phyloP scores from a whole-genome alignment of 345 rosid genomes.

The Cardamine occulta region DNA sequence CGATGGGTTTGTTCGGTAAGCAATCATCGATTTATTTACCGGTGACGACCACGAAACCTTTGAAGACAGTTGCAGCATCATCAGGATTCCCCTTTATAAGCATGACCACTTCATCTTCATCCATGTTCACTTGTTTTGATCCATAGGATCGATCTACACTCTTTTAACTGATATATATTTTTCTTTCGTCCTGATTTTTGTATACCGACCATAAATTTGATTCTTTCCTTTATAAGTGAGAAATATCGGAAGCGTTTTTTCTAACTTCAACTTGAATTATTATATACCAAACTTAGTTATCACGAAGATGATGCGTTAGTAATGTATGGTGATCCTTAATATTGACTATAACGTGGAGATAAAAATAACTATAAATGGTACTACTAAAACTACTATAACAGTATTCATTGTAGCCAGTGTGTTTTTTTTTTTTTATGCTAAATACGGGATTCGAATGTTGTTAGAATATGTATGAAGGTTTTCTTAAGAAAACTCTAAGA shows the following conservation, averaged over 20 bases:
- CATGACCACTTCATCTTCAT: constrained; percentile 51
- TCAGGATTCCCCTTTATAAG: constrained; percentile 88
- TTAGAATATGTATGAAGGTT: not conserved
- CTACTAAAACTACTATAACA: too few species aligned
- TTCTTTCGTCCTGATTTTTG: constrained; percentile 17
- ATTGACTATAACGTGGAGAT: not conserved
- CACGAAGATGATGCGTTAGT: constrained; percentile 6
- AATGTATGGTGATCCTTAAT: not conserved
- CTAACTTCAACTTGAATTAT: constrained; percentile 11
- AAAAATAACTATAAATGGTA: not conserved
- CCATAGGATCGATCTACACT: constrained; percentile 26
- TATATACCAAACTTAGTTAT: constrained; percentile 20
- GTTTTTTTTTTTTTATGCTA: too few species aligned
- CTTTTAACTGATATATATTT: not conserved
- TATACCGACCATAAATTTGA: constrained; percentile 33
- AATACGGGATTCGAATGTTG: not conserved
- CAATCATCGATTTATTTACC: constrained; percentile 38
- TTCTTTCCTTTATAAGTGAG: constrained; percentile 38
- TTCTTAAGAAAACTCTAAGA: not conserved
- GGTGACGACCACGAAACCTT: constrained; percentile 38
- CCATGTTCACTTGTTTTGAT: constrained; percentile 38
- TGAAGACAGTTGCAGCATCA: constrained; percentile 90
- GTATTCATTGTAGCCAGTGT: not conserved
- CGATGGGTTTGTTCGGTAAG: constrained; percentile 36
- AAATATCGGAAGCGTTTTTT: constrained; percentile 31